Conservation (phyloP, 164 flowering plant species). For the Annona cherimola region DNA sequence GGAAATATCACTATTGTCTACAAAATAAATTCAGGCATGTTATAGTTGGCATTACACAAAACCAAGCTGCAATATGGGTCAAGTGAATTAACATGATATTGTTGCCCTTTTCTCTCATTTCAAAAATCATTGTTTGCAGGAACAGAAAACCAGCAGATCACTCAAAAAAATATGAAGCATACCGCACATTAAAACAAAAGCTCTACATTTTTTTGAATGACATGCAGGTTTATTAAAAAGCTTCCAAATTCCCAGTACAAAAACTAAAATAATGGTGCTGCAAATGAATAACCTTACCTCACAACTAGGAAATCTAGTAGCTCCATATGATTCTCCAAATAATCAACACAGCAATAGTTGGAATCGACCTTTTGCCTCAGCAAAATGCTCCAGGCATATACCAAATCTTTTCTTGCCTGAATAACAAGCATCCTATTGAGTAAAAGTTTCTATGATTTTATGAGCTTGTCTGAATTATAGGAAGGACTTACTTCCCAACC, state of each 20-base stretch:
- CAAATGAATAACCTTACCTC: slow-evolving; percentile 42
- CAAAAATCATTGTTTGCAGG: too few relatives aligned
- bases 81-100: too few relatives aligned
- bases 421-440: slow-evolving; percentile 12
- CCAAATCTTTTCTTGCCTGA: slow-evolving; percentile 93
- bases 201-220: not conserved
- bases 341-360: slow-evolving; percentile 65
- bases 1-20: too few relatives aligned
- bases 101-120: too few relatives aligned
- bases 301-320: slow-evolving; percentile 89
- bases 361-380: slow-evolving; percentile 76
- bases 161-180: too few relatives aligned
- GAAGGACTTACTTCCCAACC: slow-evolving; percentile 89
- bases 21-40: too few relatives aligned
- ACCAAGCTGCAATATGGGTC: too few relatives aligned
- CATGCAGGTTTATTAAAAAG: not conserved
- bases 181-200: too few relatives aligned
- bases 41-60: too few relatives aligned
- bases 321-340: slow-evolving; percentile 77
- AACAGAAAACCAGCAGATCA: too few relatives aligned
- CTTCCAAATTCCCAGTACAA: not conserved
- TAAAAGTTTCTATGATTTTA: not conserved
- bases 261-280: not conserved
- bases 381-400: slow-evolving; percentile 83
- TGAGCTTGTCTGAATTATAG: not conserved